Evolutionary conservation across 106 monocot species (phyloP).

Genomic region (Apostasia ramifera): DNA sequence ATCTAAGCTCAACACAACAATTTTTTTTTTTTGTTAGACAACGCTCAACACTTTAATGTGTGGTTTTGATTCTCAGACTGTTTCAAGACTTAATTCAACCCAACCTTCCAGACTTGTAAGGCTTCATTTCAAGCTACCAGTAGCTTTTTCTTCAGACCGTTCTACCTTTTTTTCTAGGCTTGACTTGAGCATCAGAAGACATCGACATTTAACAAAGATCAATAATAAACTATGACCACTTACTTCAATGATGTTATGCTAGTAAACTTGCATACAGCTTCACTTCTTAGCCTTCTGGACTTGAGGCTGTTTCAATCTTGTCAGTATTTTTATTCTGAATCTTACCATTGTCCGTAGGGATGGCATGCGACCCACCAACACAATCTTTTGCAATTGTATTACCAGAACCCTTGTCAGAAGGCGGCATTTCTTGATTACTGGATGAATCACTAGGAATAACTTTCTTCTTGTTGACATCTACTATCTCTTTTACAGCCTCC

Average conservation of each 20-base stretch:
- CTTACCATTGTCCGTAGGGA: not conserved
- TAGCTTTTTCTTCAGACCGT: not conserved
- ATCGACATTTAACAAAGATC: no score
- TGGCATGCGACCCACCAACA: not conserved
- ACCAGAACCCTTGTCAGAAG: constrained; percentile 4
- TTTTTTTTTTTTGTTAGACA: no score
- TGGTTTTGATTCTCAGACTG: no score
- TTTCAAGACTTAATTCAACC: no score
- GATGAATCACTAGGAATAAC: constrained; percentile 5
- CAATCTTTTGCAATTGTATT: not conserved
- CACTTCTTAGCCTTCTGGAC: not conserved
- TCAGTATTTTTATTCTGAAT: not conserved
- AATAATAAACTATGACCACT: no score
- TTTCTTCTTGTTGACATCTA: constrained; percentile 33
- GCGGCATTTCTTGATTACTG: constrained; percentile 4
- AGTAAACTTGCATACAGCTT: not conserved
- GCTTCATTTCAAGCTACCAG: not conserved
- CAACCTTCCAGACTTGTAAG: no score
- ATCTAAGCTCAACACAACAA: no score
- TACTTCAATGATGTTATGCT: no score
- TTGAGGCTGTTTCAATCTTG: not conserved
- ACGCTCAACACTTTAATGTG: no score
- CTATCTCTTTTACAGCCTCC: constrained; percentile 56
- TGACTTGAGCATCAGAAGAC: not conserved
- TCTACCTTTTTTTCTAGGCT: not conserved